A percentile compares a stretch with the other conserved stretches of the same genome.
phyloP scores from a whole-genome alignment of 371 early-diverging fungal species.

The Mucor ambiguus region DNA sequence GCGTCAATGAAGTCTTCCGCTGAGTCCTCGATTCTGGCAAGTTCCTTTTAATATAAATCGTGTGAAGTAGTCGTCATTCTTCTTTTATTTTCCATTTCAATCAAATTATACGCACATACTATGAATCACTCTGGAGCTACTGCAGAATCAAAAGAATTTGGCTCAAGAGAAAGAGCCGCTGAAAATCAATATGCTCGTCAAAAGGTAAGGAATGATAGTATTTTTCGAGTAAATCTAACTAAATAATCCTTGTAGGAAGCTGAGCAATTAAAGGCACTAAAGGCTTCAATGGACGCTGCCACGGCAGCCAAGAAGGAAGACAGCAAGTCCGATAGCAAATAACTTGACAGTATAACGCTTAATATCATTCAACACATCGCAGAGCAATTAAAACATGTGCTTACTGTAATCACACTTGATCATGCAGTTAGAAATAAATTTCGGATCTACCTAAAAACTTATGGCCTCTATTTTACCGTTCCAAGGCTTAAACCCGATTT shows the following conservation, averaged over 20 bases:
- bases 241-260: conserved; percentile 23
- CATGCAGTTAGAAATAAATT: too few species aligned
- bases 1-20: neutral
- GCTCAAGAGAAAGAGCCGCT: conserved; percentile 38
- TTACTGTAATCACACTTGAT: neutral
- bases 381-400: neutral
- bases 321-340: conserved; percentile 4
- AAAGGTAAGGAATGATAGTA: conserved; percentile 30
- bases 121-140: conserved; percentile 10
- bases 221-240: neutral
- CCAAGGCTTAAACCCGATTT: too few species aligned
- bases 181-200: conserved; percentile 44
- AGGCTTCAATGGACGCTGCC: conserved; percentile 18
- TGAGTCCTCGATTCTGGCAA: neutral
- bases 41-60: neutral
- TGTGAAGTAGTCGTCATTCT: neutral
- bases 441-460: too few species aligned
- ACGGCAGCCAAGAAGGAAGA: conserved; percentile 17
- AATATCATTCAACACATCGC: neutral
- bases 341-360: neutral
- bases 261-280: conserved; percentile 36
- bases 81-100: conserved; percentile 1
- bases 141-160: conserved; percentile 17
- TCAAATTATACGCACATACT: neutral
- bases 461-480: too few species aligned